Base-by-base conservation (phyloP, 2,329 filamentous ascomycete genomes). In the Ceratocystis harringtonii region DNA sequence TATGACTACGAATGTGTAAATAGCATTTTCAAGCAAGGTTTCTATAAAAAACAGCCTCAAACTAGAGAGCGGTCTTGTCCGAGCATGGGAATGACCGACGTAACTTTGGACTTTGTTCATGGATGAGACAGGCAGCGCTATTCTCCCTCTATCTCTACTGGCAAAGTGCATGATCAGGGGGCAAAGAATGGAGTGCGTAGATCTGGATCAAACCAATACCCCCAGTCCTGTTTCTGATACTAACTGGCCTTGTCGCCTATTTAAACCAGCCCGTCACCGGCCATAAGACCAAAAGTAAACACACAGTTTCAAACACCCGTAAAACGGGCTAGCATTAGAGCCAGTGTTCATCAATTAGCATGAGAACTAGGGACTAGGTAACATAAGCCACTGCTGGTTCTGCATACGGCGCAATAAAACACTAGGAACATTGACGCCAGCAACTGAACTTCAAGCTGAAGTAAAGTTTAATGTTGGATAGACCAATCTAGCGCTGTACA, bases 391-490 rank as follows among this genome's bases (percentile, higher is more conserved):
- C n/a, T 7, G n/a, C 48, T n/a, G n/a, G 48, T n/a, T 25, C 12
- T 5, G n/a, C 28, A 28, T 28, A 28, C 28, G 4, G 28, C 28
- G 28, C n/a, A 22, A 25, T 52, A 10, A n/a, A 52, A 10, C n/a
- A n/a, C 7, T 0, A 22, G 48, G 5, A 25, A 52, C 7, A 52
- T 25, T 19, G 28, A 57, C 10, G 48, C 12, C 25, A 12, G 22
- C 25, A 30, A 10, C 22, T 52, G 8, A 28, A 58, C 5, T 32
- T 58, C 15, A 32, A 58, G 55, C 55, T 58, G 28, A 58, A 58
- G 55, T 58, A 58, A 58, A 58, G 55, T 58, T 58, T 58, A 28
- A 58, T 58, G 55, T 58, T 58, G 17, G 55, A 58, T 25, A 58
- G 15, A 58, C 30, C 15, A 32, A 25, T 28, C 61, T 62, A 62